phyloP scores from a whole-genome alignment of 148 eudicot genomes.

The Nyssa sinensis region DNA sequence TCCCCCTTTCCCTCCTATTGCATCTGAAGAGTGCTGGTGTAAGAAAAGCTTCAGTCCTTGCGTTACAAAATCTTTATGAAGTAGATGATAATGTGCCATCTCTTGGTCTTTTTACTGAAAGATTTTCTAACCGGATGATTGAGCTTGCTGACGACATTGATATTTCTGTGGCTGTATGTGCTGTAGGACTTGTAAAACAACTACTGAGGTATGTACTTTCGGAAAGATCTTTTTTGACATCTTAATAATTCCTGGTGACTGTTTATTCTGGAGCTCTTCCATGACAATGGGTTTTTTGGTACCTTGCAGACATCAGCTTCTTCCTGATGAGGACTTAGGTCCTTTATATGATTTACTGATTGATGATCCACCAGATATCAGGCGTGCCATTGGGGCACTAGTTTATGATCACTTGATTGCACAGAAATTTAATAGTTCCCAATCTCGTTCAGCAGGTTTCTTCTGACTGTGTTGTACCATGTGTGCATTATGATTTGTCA shows the following conservation, averaged over 20 bases:
- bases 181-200: constrained; percentile 90
- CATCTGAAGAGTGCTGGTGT: constrained; percentile 78
- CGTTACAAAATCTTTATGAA: constrained; percentile 89
- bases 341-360: constrained; percentile 88
- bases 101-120: constrained; percentile 90
- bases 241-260: neutral
- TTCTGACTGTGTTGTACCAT: neutral
- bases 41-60: constrained; percentile 81
- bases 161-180: constrained; percentile 90
- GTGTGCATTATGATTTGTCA: neutral
- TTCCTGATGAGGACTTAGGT: constrained; percentile 86
- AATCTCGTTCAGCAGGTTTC: constrained; percentile 64
- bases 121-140: constrained; percentile 89
- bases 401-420: constrained; percentile 97
- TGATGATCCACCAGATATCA: constrained; percentile 94
- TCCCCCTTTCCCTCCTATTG: constrained; percentile 9
- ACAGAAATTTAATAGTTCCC: constrained; percentile 68
- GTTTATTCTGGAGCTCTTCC: neutral
- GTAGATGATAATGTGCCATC: constrained; percentile 96
- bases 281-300: constrained; percentile 15
- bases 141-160: constrained; percentile 98
- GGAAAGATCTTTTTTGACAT: neutral
- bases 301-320: constrained; percentile 78
- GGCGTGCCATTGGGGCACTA: constrained; percentile 93
- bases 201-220: constrained; percentile 58